Base-by-base conservation (phyloP, 2,329 filamentous ascomycete genomes). In the Didymella keratinophila region DNA sequence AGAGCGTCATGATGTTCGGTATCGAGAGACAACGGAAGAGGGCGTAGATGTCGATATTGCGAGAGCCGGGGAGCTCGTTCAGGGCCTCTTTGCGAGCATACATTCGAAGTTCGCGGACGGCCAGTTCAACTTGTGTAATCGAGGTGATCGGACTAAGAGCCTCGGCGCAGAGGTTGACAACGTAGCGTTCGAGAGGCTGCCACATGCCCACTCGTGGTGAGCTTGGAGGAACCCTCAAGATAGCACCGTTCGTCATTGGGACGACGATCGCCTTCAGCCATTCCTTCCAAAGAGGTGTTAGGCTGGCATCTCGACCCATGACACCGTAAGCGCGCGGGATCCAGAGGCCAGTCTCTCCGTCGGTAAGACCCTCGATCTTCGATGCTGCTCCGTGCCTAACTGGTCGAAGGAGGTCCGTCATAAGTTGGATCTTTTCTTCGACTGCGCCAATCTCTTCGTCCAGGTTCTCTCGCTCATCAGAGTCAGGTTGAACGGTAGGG, bases 261-360 rank as follows among this genome's bases (percentile, higher is more conserved):
- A 97, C 92, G n/a, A 95, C 83, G 10, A 98, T 86, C 7, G 94
- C 93, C 77, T 92, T 90, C 46, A 99, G 84, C 95, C 95, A 99
- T 76, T 99, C 95, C 77, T 98, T 98, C 93, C 94, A 99, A 79
- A 99, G 98, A 30, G 88, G 87, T 64, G 93, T 93, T 78, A 96
- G 86, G 60, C 87, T 89, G 12, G 84, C 83, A 74, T 99, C 95
- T 62, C 91, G 86, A 32, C 95, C 95, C 62, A 99, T 83, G 61
- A 99, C 89, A 58, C 95, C 95, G 73, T 96, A 99, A 1, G 94
- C 93, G 64, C 95, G 86, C 18, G 95, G 95, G 49, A 92, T 93
- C 95, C 95, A 99, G 60, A 98, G 88, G 2, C 94, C 95, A 52
- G 92, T 97, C 74, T 98, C 95, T 42, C 94, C 93, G 65, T 96